Base-by-base conservation (phyloP, 805 yeast species). In the Tetrapisispora phaffii region DNA sequence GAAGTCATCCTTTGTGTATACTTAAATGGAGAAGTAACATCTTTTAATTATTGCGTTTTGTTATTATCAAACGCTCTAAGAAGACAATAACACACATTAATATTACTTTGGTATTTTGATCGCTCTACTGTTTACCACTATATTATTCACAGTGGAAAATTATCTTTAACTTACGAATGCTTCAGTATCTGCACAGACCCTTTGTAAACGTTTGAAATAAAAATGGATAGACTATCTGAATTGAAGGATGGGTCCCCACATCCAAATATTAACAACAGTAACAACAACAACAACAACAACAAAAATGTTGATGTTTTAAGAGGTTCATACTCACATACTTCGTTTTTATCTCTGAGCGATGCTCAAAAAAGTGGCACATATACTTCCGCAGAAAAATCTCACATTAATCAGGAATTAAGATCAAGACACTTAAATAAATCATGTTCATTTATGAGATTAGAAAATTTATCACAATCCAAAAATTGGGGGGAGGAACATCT, bases 401-500 rank as follows among this genome's bases (percentile, higher is more conserved):
- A 7, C 3, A n/a, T 7, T 4, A 12, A 16, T 17, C 35, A 17
- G 5, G 21, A 15, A 23, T 2, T 19, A 32, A 40, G 23, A 12
- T n/a, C 19, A 15, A 29, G 22, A 33, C 17, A 8, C 2, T 4
- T 17, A n/a, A 22, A 24, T n/a, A 33, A 32, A 15, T 35, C 40
- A 29, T 42, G 29, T 34, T 35, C 39, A 5, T 42, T 29, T 29
- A 17, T 22, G 23, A 34, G 23, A 35, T 35, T 42, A 42, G 21
- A 35, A 17, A n/a, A 28, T 17, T 35, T 42, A 16, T 7, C 40
- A 2, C 29, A 42, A 6, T 23, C 22, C 2, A 42, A 35, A 28
- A 9, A 29, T 17, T 42, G 44, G 44, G 40, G 20, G 17, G 44
- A 26, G 26, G 44, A 41, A 24, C 26, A 61, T n/a, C 49, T 70